Evolutionary conservation across 2,329 filamentous ascomycete species (phyloP), one percentile per base, ranked within the genome.

Genomic region (Sclerotinia subarctica): DNA sequence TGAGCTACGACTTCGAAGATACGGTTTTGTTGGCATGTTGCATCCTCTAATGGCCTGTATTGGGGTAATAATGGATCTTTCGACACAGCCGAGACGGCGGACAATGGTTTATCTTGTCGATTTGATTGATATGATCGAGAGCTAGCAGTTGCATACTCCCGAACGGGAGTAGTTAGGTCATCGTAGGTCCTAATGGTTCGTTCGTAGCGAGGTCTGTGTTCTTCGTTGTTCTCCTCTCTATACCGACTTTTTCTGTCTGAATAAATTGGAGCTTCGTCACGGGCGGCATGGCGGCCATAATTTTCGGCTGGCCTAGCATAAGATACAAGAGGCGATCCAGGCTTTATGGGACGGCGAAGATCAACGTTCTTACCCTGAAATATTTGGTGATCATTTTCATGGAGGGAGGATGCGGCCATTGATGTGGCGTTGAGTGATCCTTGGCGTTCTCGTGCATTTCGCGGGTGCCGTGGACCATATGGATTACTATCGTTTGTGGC

Each of bases 1-100:
- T 76, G 74, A 17, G 72, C 72, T 8, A 73, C 73, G 19, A 75
- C 72, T 63, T 75, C 73, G 53, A 69, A 73, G 32, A 75, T 72
- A 13, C 71, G 70, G 58, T 69, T 74, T 63, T 74, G 74, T 49
- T 73, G 70, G 35, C 68, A 51, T n/a, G 67, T 49, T 26, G 62
- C 49, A 57, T 73, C 70, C n/a, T 74, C 72, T n/a, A 49, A 35
- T 49, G 70, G 65, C 26, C 52, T 68, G 32, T 68, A 51, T 19
- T 42, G 58, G 38, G 35, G 17, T 46, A 68, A 59, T 44, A 62
- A 11, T 5, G 29, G 35, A 46, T 24, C 11, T 64, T 64, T 57
- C 38, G 54, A 60, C 32, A 42, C 26, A 53, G 35, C 53, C 0
- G 51, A 15, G 2, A 56, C 8, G 26, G 47, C 21, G 19, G 62